Evolutionary conservation across 495 filamentous ascomycete genomes (phyloP).

Genomic region (Penicillium steckii): DNA sequence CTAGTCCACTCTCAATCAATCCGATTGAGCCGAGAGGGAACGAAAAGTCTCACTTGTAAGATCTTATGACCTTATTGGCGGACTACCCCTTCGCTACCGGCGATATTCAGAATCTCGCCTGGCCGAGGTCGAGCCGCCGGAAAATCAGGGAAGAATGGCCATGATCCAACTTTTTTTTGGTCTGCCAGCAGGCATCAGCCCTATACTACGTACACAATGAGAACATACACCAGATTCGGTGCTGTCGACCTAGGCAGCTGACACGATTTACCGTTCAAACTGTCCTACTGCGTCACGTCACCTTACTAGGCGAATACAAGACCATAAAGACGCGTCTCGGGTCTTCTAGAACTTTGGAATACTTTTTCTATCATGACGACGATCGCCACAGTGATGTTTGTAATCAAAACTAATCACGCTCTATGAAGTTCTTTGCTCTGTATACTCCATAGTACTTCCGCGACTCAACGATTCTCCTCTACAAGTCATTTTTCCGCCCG

Average conservation of each 20-base stretch:
- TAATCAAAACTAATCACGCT: too few relatives aligned
- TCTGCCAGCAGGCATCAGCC: background rate
- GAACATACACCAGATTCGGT: background rate
- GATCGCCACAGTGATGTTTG: too few relatives aligned
- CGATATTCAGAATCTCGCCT: background rate
- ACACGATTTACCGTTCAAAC: background rate
- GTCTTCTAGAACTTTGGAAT: background rate
- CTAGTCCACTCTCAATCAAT: background rate
- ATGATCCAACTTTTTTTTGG: background rate
- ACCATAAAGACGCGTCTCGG: background rate
- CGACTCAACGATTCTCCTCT: too few relatives aligned
- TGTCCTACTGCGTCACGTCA: too few relatives aligned
- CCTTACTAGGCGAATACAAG: too few relatives aligned
- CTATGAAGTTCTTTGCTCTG: too few relatives aligned
- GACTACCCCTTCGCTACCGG: background rate
- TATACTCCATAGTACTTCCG: too few relatives aligned
- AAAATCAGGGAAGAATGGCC: background rate
- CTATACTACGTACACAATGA: background rate
- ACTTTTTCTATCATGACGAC: too few relatives aligned
- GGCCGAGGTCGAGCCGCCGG: background rate
- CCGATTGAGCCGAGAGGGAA: background rate
- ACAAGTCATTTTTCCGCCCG: too few relatives aligned
- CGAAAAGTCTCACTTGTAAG: background rate
- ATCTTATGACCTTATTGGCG: conserved; percentile 1
- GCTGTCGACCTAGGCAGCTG: background rate